phyloP scores from a whole-genome alignment of 2,329 filamentous ascomycete genomes.

The Neopestalotiopsis sp. region DNA sequence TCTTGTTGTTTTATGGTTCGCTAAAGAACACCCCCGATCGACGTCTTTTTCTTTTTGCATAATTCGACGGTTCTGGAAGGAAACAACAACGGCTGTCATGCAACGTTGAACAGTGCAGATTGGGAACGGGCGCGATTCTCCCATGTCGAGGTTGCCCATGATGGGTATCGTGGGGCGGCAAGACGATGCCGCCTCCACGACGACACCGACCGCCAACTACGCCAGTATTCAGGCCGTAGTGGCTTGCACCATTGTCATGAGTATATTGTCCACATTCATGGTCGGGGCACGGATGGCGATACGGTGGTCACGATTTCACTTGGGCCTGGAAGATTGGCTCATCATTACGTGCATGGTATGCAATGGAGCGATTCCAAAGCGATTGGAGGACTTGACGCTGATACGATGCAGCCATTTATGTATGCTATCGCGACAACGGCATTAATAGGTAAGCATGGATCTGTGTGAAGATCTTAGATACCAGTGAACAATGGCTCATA shows the following conservation, averaged over 20 bases:
- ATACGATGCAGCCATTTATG: slow-evolving; percentile 9
- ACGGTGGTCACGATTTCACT: neutral
- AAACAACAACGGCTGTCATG: neutral
- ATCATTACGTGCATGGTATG: slow-evolving; percentile 10
- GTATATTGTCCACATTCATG: neutral
- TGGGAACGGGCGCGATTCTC: neutral
- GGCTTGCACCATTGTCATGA: slow-evolving; percentile 2
- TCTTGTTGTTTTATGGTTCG: neutral
- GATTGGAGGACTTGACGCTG: neutral
- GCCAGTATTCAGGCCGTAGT: slow-evolving; percentile 2
- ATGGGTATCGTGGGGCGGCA: slow-evolving; percentile 12
- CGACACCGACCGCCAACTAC: neutral
- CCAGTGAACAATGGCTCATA: neutral
- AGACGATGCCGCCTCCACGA: neutral
- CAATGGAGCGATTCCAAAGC: neutral
- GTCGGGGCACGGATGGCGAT: slow-evolving; percentile 3
- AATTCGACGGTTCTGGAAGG: neutral
- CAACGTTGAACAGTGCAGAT: neutral
- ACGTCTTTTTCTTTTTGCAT: neutral
- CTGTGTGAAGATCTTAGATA: neutral
- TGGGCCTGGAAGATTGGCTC: slow-evolving; percentile 13
- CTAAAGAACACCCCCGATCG: neutral
- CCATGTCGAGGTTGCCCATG: neutral
- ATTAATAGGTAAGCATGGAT: neutral
- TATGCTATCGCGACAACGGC: slow-evolving; percentile 7